phyloP scores from a whole-genome alignment of 257 asterid species.

The Solanum peruvianum region DNA sequence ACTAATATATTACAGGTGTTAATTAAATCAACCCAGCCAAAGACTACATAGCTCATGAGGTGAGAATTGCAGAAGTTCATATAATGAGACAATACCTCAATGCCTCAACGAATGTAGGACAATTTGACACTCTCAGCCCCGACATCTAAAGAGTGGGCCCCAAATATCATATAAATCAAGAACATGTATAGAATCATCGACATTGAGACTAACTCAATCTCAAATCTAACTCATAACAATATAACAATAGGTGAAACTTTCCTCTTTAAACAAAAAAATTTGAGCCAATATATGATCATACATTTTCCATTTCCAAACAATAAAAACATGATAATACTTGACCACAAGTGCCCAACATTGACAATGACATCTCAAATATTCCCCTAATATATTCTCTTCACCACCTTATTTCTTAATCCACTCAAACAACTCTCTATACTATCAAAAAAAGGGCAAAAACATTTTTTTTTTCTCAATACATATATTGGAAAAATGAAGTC shows the following conservation, averaged over 20 bases:
- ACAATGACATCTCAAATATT: background rate
- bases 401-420: background rate
- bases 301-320: background rate
- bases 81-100: background rate
- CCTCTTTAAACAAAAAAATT: background rate
- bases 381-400: slow-evolving; percentile 29
- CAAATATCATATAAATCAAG: background rate
- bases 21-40: background rate
- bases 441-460: background rate
- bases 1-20: background rate
- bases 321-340: background rate
- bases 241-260: background rate
- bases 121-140: background rate
- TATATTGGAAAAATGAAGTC: slow-evolving; percentile 10
- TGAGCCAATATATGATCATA: background rate
- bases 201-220: background rate
- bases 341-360: background rate
- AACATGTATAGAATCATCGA: background rate
- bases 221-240: background rate
- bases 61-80: background rate
- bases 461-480: background rate
- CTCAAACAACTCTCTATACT: slow-evolving; percentile 6
- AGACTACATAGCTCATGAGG: background rate
- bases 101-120: background rate
- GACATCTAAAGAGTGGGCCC: background rate